phyloP scores from a whole-genome alignment of 2,329 filamentous ascomycete species.

The Penicillium griseofulvum region DNA sequence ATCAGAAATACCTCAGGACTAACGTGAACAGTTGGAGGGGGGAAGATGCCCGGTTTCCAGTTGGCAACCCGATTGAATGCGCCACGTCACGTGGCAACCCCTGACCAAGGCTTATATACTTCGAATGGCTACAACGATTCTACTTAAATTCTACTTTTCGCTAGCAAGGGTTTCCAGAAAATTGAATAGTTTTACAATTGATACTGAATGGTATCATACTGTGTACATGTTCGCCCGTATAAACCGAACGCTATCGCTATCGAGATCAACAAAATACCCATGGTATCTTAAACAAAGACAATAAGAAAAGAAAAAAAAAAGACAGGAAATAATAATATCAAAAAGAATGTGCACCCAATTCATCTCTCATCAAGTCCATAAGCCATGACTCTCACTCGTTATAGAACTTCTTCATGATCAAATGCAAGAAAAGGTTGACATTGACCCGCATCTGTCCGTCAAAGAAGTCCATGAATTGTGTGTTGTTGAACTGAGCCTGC shows the following conservation, averaged over 20 bases:
- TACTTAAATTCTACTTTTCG: background rate
- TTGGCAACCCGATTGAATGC: conserved; percentile 26
- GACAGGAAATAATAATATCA: conserved; percentile 17
- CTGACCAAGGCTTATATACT: conserved; percentile 23
- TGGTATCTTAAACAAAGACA: conserved; percentile 25
- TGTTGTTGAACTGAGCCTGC: conserved; percentile 95
- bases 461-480: conserved; percentile 94
- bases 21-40: conserved; percentile 15
- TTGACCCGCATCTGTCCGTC: conserved; percentile 84
- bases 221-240: conserved; percentile 23
- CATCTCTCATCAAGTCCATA: conserved; percentile 25
- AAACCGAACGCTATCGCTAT: conserved; percentile 24
- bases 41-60: conserved; percentile 23
- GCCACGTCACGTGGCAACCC: conserved; percentile 35
- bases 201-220: conserved; percentile 15
- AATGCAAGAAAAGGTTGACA: conserved; percentile 92
- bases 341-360: conserved; percentile 19
- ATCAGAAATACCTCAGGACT: conserved; percentile 16
- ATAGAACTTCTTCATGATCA: conserved; percentile 99
- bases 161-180: background rate
- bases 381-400: conserved; percentile 40
- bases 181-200: conserved; percentile 1
- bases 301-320: conserved; percentile 11
- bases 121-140: background rate
- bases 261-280: conserved; percentile 21